These are phyloP conservation scores for Neurospora sp. DNA, from an alignment of 495 filamentous ascomycete species.

Conservation along the genomic window DNA sequence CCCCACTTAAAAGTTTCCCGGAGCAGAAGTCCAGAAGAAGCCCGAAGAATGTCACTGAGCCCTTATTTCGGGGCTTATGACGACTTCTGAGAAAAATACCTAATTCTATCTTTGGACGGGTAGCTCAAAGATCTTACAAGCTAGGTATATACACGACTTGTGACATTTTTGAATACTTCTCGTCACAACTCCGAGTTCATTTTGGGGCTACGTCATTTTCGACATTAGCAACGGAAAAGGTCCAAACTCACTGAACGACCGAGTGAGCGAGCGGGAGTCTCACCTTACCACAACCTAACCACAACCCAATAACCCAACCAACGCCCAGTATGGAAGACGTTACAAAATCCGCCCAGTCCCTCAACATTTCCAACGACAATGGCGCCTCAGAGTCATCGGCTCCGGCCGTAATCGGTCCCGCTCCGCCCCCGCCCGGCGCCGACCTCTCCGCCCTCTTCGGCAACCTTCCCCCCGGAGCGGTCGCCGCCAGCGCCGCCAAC, in stretches of 20 bases:
- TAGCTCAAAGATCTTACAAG: background rate
- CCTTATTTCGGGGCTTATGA: background rate
- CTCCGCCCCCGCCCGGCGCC: conserved; percentile 10
- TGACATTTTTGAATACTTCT: background rate
- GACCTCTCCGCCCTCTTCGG: conserved; percentile 17
- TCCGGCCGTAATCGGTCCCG: conserved; percentile 3
- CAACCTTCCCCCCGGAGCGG: conserved; percentile 44
- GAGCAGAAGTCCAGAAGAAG: background rate
- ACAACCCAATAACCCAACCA: background rate
- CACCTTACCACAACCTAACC: background rate
- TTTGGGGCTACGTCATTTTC: background rate
- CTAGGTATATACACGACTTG: background rate
- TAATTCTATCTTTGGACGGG: background rate
- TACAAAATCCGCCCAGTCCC: conserved; percentile 6
- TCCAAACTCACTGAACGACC: background rate
- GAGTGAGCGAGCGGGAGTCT: background rate
- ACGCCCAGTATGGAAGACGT: conserved; percentile 6
- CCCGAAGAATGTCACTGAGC: background rate
- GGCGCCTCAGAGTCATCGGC: background rate
- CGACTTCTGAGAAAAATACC: background rate
- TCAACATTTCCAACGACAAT: background rate
- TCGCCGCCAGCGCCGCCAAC: conserved; percentile 44
- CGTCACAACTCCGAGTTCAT: background rate
- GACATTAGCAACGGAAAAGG: background rate
- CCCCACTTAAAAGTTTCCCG: background rate